phyloP scores from a whole-genome alignment of 2,329 filamentous ascomycete genomes.

The Emergomyces pasteurianus region DNA sequence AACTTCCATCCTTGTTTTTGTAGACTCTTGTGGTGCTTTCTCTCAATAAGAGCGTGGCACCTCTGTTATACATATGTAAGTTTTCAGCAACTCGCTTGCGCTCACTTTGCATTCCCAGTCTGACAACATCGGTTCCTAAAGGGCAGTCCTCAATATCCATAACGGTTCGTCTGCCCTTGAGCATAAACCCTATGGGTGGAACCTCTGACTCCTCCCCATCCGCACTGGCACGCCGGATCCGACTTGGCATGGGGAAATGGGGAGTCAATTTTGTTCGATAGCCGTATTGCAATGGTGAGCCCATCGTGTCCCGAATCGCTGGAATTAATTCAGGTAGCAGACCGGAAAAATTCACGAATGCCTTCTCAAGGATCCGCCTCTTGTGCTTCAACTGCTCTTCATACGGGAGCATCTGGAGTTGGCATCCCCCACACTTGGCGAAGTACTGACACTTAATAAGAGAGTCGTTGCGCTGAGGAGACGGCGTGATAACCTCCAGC shows the following conservation, averaged over 20 bases:
- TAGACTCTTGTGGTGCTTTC: slow-evolving; percentile 62
- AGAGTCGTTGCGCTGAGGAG: slow-evolving; percentile 62
- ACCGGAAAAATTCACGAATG: slow-evolving; percentile 81
- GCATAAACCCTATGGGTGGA: slow-evolving; percentile 81
- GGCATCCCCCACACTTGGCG: slow-evolving; percentile 74
- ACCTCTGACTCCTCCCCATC: slow-evolving; percentile 30
- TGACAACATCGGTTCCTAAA: slow-evolving; percentile 78
- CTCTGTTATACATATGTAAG: slow-evolving; percentile 59
- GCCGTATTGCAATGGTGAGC: slow-evolving; percentile 78
- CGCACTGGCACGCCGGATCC: slow-evolving; percentile 16
- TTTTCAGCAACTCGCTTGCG: slow-evolving; percentile 62
- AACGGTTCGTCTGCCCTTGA: slow-evolving; percentile 66
- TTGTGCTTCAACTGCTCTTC: slow-evolving; percentile 76
- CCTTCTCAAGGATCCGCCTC: slow-evolving; percentile 74
- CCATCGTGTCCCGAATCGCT: slow-evolving; percentile 68
- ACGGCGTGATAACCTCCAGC: slow-evolving; percentile 61
- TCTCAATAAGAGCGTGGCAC: slow-evolving; percentile 78
- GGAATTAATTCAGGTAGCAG: slow-evolving; percentile 66
- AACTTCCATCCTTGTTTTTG: slow-evolving; percentile 6
- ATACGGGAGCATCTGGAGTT: slow-evolving; percentile 96
- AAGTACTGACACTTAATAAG: slow-evolving; percentile 81
- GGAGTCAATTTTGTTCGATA: slow-evolving; percentile 96
- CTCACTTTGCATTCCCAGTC: slow-evolving; percentile 66
- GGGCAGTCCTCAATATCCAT: slow-evolving; percentile 97
- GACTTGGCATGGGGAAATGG: slow-evolving; percentile 76